phyloP scores from a whole-genome alignment of 805 yeast species.

The Suhomyces canberraensis region DNA sequence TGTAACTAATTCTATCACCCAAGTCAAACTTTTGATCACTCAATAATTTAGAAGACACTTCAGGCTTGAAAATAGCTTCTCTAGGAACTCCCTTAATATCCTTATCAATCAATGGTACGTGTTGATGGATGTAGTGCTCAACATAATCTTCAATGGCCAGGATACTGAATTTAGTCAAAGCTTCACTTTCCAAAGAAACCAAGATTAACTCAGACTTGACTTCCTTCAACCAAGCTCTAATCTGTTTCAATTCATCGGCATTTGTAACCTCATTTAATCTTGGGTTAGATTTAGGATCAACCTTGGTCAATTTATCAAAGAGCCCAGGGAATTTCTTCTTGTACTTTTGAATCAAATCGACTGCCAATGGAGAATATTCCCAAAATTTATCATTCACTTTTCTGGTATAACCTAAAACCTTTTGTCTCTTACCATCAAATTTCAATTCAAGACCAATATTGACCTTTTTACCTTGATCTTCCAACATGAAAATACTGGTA shows the following conservation, averaged over 20 bases:
- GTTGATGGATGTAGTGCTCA: slow-evolving; percentile 45
- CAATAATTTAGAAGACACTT: slow-evolving; percentile 65
- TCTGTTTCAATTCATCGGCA: slow-evolving; percentile 44
- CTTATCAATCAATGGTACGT: slow-evolving; percentile 43
- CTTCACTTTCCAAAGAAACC: slow-evolving; percentile 75
- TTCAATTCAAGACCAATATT: slow-evolving; percentile 85
- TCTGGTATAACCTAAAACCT: slow-evolving; percentile 84
- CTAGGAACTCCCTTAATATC: slow-evolving; percentile 81
- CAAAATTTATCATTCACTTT: slow-evolving; percentile 57
- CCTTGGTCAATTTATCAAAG: slow-evolving; percentile 38
- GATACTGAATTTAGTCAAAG: slow-evolving; percentile 65
- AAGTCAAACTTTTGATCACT: slow-evolving; percentile 72
- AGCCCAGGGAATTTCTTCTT: slow-evolving; percentile 58
- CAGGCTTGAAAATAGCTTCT: slow-evolving; percentile 75
- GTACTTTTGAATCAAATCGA: slow-evolving; percentile 63
- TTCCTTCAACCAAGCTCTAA: slow-evolving; percentile 48
- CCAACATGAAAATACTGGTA: slow-evolving; percentile 68
- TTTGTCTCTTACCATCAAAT: slow-evolving; percentile 72
- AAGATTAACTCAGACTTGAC: slow-evolving; percentile 47
- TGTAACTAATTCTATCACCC: slow-evolving; percentile 88
- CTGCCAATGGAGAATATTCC: slow-evolving; percentile 79
- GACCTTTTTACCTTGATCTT: slow-evolving; percentile 41
- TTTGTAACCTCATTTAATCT: slow-evolving; percentile 31
- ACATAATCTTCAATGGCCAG: slow-evolving; percentile 63
- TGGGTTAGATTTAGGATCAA: slow-evolving; percentile 34